These are phyloP conservation scores for Syzygium oleosum DNA, from an alignment of 345 rosid genomes.

Conservation along the genomic window DNA sequence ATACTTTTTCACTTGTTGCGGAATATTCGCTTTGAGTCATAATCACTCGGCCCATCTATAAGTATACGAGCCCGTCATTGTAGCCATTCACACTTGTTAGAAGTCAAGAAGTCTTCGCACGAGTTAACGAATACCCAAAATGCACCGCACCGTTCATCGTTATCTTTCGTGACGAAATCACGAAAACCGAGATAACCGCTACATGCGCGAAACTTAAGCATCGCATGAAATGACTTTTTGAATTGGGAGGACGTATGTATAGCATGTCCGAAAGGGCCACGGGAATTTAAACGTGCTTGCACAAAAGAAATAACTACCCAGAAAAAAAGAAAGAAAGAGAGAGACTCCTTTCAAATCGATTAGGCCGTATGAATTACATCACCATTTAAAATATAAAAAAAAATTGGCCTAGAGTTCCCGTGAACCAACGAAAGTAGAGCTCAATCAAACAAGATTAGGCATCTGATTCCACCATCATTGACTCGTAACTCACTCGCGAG, in stretches of 20 bases:
- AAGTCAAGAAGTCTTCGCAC: neutral
- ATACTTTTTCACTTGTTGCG: fast-evolving
- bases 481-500: neutral
- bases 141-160: fast-evolving
- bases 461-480: neutral
- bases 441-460: neutral
- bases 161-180: neutral
- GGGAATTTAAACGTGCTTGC: neutral
- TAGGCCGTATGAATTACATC: neutral
- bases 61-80: neutral
- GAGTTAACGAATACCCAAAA: neutral
- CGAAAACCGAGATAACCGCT: neutral
- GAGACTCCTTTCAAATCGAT: neutral
- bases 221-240: neutral
- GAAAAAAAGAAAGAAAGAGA: neutral
- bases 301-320: neutral
- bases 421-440: neutral
- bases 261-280: fast-evolving
- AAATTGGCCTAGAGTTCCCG: neutral
- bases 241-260: neutral
- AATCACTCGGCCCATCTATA: neutral
- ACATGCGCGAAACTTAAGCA: neutral
- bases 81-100: fast-evolving
- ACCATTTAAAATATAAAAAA: neutral
- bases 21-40: neutral